phyloP scores from a whole-genome alignment of 306 rosid species.

The Cicer arietinum region DNA sequence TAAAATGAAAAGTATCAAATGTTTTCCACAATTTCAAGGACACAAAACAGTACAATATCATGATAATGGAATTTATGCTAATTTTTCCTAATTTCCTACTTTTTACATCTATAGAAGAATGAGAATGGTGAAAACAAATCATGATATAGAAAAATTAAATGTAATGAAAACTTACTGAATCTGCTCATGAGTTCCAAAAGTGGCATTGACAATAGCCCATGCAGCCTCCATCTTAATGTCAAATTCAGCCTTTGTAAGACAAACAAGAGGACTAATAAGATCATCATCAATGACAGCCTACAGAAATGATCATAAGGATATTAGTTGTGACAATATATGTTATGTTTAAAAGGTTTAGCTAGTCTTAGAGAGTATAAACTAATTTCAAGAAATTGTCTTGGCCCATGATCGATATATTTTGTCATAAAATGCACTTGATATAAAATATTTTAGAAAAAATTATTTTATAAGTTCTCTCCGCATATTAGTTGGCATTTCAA shows the following conservation, averaged over 20 bases:
- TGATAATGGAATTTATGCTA: not conserved
- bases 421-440: no score
- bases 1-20: not conserved
- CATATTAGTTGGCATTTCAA: not conserved
- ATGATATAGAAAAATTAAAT: not conserved
- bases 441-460: no score
- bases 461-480: no score
- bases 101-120: not conserved
- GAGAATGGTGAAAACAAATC: not conserved
- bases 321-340: not conserved
- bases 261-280: conserved; percentile 64
- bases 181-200: conserved; percentile 28
- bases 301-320: not conserved
- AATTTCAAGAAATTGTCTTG: no score
- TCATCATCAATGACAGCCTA: conserved; percentile 76
- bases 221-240: conserved; percentile 90
- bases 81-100: not conserved
- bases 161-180: conserved; percentile 2
- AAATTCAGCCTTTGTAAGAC: conserved; percentile 81
- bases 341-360: not conserved
- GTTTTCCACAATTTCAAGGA: no score
- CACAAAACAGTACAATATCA: not conserved
- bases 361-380: not conserved
- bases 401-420: no score
- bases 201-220: conserved; percentile 86